phyloP scores from a whole-genome alignment of 2,329 filamentous ascomycete genomes.

The Stemphylium lycopersici region DNA sequence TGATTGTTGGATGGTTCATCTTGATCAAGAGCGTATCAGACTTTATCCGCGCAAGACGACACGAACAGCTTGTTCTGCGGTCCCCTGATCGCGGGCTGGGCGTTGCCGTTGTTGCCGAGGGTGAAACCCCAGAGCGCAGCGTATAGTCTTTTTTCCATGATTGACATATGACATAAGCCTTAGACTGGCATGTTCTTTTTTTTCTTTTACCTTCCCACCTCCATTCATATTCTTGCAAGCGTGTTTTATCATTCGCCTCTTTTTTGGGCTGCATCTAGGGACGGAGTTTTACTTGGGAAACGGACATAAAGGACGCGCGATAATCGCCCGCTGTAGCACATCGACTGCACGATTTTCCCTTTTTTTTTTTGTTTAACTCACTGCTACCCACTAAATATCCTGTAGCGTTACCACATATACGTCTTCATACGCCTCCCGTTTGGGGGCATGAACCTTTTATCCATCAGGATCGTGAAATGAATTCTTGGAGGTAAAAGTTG shows the following conservation, averaged over 20 bases:
- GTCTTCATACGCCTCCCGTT: neutral
- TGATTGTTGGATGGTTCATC: slow-evolving; percentile 99
- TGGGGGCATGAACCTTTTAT: too few relatives aligned
- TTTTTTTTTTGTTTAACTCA: too few relatives aligned
- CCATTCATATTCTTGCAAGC: neutral
- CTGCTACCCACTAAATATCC: neutral
- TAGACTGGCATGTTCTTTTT: slow-evolving; percentile 12
- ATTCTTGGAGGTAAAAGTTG: too few relatives aligned
- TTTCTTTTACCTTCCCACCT: neutral
- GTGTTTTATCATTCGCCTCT: slow-evolving; percentile 3
- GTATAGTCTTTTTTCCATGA: slow-evolving; percentile 38
- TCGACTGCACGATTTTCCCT: too few relatives aligned
- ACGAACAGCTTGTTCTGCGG: slow-evolving; percentile 91
- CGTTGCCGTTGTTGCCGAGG: slow-evolving; percentile 84
- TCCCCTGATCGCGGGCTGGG: slow-evolving; percentile 88
- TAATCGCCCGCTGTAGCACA: neutral
- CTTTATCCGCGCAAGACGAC: slow-evolving; percentile 83
- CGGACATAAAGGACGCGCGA: neutral
- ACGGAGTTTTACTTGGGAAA: neutral
- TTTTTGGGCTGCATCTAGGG: slow-evolving; percentile 12
- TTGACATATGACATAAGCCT: neutral
- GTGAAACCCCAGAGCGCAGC: slow-evolving; percentile 74
- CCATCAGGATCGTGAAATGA: too few relatives aligned
- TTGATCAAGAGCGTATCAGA: slow-evolving; percentile 92
- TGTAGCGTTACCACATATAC: neutral